Percentiles rank a stretch among this genome's conserved stretches.
phyloP scores from a whole-genome alignment of 495 filamentous ascomycete species.

The Stereocaulon alpinum region DNA sequence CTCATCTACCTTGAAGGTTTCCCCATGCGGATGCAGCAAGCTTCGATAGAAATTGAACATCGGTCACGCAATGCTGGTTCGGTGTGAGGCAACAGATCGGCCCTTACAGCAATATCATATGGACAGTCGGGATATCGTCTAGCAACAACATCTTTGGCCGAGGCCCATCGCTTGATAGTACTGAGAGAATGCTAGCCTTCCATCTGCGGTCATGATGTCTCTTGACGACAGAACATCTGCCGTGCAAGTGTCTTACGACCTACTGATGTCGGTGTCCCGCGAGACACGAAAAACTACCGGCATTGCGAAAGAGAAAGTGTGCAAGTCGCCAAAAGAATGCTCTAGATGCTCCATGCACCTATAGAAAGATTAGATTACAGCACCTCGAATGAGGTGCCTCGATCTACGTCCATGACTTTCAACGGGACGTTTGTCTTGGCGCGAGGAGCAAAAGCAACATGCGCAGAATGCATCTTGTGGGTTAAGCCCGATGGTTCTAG shows the following conservation, averaged over 20 bases:
- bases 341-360: neutral
- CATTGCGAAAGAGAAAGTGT: neutral
- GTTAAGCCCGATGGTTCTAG: neutral
- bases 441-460: conserved; percentile 1
- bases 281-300: neutral
- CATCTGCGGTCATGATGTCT: neutral
- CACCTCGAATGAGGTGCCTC: conserved; percentile 5
- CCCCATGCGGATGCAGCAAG: too few relatives aligned
- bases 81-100: too few relatives aligned
- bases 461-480: conserved; percentile 1
- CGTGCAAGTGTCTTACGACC: neutral
- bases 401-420: neutral
- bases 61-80: too few relatives aligned
- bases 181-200: too few relatives aligned
- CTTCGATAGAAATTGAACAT: too few relatives aligned
- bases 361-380: neutral
- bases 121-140: too few relatives aligned
- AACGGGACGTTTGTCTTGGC: neutral
- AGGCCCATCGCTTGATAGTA: too few relatives aligned
- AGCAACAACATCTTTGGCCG: too few relatives aligned
- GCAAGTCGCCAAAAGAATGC: neutral
- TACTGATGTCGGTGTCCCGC: neutral
- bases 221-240: neutral
- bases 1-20: too few relatives aligned
- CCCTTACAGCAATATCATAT: too few relatives aligned